Base-by-base conservation (phyloP, 2,329 filamentous ascomycete genomes). In the Exophiala sp. region DNA sequence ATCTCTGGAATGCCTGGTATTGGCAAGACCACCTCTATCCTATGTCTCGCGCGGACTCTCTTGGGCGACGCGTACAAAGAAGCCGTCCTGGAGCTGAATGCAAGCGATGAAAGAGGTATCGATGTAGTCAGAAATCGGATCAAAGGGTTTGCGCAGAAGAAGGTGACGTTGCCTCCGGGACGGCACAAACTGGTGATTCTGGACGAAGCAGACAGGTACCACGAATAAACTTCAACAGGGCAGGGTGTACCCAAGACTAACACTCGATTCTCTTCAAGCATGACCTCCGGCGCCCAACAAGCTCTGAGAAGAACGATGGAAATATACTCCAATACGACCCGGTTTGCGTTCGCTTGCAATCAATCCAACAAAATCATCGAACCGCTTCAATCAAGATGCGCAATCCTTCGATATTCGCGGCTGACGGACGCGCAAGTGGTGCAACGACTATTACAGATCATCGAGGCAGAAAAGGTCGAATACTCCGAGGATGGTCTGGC, bases 1-100 rank as follows among this genome's bases (percentile, higher is more conserved):
- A 97, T 98, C 64, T 95, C 88, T n/a, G 93, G 93, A 53, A 97
- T 95, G 89, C 93, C 93, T 16, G 93, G 93, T 65, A 98, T 97
- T 64, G 93, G 93, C 69, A 98, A 98, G 75, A 98, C 93, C 2
- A 97, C 93, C 0, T 95, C 89, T 48, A 84, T 98, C 48, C 74
- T 97, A 54, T 97, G 93, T 66, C 80, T 98, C 40, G 93, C 93
- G 14, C 81, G 91, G 52, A 91, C 97, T 66, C 72, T 98, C 53
- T 76, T 98, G 1, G 93, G 93, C 7, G 86, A 95, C 64, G 79
- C 88, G 23, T 98, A 97, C 76, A 97, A 96, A 70, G 93, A 98
- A 73, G 93, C 93, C 0, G 93, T 98, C 1, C 71, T 98, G 53
- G 93, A 98, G 68, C 77, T 98, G 60, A 98, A 98, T 65, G 93